Evolutionary conservation across 768 basidiomycete species (phyloP).

Genomic region (Boletellus ananiceps): DNA sequence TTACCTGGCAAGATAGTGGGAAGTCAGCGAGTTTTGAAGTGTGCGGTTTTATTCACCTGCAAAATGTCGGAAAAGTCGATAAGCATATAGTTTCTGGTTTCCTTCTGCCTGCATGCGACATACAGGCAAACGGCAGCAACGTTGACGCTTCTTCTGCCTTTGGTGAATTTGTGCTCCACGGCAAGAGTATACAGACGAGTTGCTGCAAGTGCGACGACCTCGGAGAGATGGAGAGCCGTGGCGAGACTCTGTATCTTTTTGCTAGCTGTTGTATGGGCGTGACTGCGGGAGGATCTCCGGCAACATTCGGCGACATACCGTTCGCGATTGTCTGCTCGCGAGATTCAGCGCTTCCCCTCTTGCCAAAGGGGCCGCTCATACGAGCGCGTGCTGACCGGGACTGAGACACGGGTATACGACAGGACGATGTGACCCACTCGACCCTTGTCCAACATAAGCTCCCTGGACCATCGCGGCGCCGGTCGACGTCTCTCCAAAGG

Average conservation of each 20-base stretch:
- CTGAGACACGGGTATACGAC: not conserved
- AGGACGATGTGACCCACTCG: constrained; percentile 56
- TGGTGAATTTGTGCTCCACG: constrained; percentile 90
- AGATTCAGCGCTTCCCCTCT: constrained; percentile 74
- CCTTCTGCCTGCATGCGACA: constrained; percentile 86
- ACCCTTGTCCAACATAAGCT: constrained; percentile 83
- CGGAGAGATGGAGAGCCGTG: constrained; percentile 70
- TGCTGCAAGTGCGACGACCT: constrained; percentile 75
- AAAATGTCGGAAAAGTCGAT: constrained; percentile 98
- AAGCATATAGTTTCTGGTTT: constrained; percentile 92
- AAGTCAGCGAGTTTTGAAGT: not conserved
- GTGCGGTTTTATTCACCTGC: constrained; percentile 46
- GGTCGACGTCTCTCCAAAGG: constrained; percentile 88
- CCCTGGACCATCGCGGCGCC: constrained; percentile 97
- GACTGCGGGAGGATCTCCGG: not conserved
- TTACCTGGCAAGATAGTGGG: constrained; percentile 54
- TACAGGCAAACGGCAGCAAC: constrained; percentile 97
- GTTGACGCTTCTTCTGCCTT: constrained; percentile 87
- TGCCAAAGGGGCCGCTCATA: constrained; percentile 79
- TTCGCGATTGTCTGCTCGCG: constrained; percentile 90
- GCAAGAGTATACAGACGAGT: constrained; percentile 89
- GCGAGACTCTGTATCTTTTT: constrained; percentile 83
- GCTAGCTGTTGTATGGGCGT: constrained; percentile 47
- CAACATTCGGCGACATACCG: constrained; percentile 42
- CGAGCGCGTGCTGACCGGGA: constrained; percentile 62